A percentile compares a stretch with the other conserved stretches of the same genome.
phyloP scores from a whole-genome alignment of 306 rosid species.

The Potentilla sterilis region DNA sequence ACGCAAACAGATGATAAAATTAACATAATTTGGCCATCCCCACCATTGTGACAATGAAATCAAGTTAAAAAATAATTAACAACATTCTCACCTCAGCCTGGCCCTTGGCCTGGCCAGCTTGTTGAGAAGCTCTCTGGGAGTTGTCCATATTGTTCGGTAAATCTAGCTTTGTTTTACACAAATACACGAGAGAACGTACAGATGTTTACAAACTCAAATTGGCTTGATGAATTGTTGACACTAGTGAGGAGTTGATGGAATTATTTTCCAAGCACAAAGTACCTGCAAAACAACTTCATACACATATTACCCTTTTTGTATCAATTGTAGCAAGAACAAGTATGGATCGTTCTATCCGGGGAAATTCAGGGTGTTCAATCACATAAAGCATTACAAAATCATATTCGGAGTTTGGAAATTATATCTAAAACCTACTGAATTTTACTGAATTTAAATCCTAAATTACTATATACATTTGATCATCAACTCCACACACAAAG shows the following conservation, averaged over 20 bases:
- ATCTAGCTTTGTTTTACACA: neutral
- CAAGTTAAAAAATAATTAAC: neutral
- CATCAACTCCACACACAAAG: too few species aligned
- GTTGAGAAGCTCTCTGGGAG: constrained; percentile 25
- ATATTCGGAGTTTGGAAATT: too few species aligned
- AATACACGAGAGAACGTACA: neutral
- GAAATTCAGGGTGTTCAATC: too few species aligned
- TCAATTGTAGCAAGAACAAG: too few species aligned
- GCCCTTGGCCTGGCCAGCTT: constrained; percentile 47
- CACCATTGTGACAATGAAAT: neutral
- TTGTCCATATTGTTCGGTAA: constrained; percentile 34
- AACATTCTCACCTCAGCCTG: constrained; percentile 23
- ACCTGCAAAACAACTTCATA: too few species aligned
- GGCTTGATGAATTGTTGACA: neutral
- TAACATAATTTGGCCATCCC: neutral
- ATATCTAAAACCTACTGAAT: too few species aligned
- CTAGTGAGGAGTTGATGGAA: neutral
- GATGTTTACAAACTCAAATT: neutral
- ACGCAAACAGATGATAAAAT: neutral
- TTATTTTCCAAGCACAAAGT: too few species aligned
- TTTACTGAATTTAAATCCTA: too few species aligned
- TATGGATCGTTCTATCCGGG: too few species aligned
- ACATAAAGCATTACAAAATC: too few species aligned
- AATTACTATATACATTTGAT: too few species aligned
- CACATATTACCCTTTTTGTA: too few species aligned